phyloP scores from a whole-genome alignment of 2,329 filamentous ascomycete species.

The Escovopsis sp. region DNA sequence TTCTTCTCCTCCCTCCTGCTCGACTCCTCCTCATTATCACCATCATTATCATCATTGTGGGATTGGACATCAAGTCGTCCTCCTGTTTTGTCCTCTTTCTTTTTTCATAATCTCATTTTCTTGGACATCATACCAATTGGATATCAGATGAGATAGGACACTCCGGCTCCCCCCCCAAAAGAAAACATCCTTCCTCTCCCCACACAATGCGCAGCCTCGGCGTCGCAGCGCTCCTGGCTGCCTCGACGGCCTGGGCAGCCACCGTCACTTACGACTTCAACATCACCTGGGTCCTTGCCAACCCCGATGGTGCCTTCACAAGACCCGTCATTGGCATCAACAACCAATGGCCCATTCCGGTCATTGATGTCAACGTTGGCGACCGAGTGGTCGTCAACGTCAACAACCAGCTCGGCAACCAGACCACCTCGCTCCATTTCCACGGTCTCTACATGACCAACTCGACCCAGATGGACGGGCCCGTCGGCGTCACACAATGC shows the following conservation, averaged over 20 bases:
- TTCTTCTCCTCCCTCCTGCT: no score
- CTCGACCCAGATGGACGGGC: constrained; percentile 57
- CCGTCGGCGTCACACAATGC: constrained; percentile 51
- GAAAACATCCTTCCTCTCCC: background rate
- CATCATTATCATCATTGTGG: no score
- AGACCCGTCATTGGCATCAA: constrained; percentile 67
- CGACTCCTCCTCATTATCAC: no score
- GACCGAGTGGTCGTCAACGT: constrained; percentile 46
- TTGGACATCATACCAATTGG: no score
- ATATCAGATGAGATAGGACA: no score
- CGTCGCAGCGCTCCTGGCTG: constrained; percentile 5
- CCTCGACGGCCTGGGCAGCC: constrained; percentile 16
- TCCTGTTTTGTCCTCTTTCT: no score
- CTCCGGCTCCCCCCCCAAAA: no score
- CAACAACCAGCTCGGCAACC: constrained; percentile 45
- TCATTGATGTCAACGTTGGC: constrained; percentile 46
- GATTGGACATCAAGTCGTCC: no score
- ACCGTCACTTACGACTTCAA: constrained; percentile 50
- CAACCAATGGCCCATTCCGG: constrained; percentile 57
- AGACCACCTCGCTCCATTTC: constrained; percentile 50
- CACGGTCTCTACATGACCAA: constrained; percentile 59
- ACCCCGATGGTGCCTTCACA: constrained; percentile 52
- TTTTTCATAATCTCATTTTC: no score
- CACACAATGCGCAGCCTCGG: constrained; percentile 8
- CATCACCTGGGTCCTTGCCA: constrained; percentile 55